A percentile compares a stretch with the other conserved stretches of the same genome.
phyloP scores from a whole-genome alignment of 163 green algal genomes.

The Chloromonas sp. region DNA sequence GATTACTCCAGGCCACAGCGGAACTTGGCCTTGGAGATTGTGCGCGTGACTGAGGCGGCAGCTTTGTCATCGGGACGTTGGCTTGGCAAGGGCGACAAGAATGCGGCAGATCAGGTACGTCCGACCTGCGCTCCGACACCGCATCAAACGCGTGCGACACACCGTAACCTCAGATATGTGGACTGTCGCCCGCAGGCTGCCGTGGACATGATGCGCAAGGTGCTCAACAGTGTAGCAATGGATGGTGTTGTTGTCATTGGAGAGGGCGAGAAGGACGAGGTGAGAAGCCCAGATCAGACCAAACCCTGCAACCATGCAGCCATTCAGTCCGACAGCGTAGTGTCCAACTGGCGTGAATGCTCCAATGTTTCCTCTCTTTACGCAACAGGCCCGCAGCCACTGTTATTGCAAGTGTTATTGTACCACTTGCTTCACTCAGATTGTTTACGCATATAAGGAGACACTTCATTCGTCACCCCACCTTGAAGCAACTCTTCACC shows the following conservation, averaged over 20 bases:
- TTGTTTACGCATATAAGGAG: no score
- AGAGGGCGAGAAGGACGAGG: slow-evolving; percentile 78
- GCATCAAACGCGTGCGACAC: no score
- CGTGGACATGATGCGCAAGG: slow-evolving; percentile 82
- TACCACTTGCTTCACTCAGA: no score
- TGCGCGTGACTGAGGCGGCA: slow-evolving; percentile 79
- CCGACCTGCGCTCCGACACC: no score
- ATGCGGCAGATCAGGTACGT: slow-evolving; percentile 70
- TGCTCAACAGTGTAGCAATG: slow-evolving; percentile 68
- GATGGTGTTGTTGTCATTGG: slow-evolving; percentile 80
- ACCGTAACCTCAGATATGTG: no score
- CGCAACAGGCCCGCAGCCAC: background rate
- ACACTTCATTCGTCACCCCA: no score
- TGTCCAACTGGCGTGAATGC: background rate
- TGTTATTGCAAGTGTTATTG: background rate
- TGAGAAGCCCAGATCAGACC: background rate
- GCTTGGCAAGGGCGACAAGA: slow-evolving; percentile 79
- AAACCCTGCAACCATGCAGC: background rate
- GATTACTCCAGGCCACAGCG: slow-evolving; percentile 35
- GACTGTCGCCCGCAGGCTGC: slow-evolving; percentile 41
- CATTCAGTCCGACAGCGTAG: background rate
- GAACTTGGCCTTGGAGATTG: slow-evolving; percentile 84
- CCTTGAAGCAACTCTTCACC: no score
- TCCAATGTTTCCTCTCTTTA: background rate
- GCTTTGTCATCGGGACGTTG: slow-evolving; percentile 64